Conservation (phyloP, 352 stramenopile genomes). For the Globisporangium nodosum region DNA sequence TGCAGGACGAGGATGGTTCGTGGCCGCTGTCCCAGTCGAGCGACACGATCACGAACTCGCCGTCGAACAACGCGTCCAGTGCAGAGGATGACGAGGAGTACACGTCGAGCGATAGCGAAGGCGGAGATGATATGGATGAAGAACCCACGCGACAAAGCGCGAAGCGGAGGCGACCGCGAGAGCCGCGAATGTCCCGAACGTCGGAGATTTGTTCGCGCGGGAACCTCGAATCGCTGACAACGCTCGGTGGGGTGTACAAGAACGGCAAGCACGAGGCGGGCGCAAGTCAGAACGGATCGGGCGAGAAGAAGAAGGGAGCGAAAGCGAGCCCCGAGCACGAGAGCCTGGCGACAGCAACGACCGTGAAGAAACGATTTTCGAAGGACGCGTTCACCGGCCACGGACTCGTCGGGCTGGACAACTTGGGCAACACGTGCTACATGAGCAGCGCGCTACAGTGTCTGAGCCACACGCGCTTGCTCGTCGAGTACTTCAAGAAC, state of each 20-base stretch:
- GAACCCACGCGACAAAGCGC: not conserved
- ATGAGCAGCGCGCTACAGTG: slow-evolving; percentile 98
- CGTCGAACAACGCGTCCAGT: slow-evolving; percentile 15
- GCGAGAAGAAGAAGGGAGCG: slow-evolving; percentile 4
- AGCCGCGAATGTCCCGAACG: slow-evolving; percentile 44
- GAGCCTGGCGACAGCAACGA: slow-evolving; percentile 17
- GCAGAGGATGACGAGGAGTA: slow-evolving; percentile 11
- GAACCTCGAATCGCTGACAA: slow-evolving; percentile 55
- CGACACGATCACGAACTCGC: slow-evolving; percentile 29
- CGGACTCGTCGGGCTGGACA: slow-evolving; percentile 89
- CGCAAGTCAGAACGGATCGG: slow-evolving; percentile 7
- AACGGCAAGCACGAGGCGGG: slow-evolving; percentile 4
- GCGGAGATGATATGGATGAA: slow-evolving; percentile 9
- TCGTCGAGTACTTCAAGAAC: slow-evolving; percentile 96
- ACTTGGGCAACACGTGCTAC: slow-evolving; percentile 98
- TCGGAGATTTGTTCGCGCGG: slow-evolving; percentile 75
- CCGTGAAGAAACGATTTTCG: slow-evolving; percentile 62
- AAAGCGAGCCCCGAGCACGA: slow-evolving; percentile 21
- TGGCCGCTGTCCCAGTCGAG: slow-evolving; percentile 75
- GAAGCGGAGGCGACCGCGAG: slow-evolving; percentile 30
- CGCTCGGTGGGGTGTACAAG: slow-evolving; percentile 29
- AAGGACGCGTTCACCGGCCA: slow-evolving; percentile 71
- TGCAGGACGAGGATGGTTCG: slow-evolving; percentile 81
- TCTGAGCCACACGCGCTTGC: slow-evolving; percentile 92
- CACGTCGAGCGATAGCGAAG: slow-evolving; percentile 4